Conservation (phyloP, 1,139 yeast genomes). For the Torulaspora globosa region DNA sequence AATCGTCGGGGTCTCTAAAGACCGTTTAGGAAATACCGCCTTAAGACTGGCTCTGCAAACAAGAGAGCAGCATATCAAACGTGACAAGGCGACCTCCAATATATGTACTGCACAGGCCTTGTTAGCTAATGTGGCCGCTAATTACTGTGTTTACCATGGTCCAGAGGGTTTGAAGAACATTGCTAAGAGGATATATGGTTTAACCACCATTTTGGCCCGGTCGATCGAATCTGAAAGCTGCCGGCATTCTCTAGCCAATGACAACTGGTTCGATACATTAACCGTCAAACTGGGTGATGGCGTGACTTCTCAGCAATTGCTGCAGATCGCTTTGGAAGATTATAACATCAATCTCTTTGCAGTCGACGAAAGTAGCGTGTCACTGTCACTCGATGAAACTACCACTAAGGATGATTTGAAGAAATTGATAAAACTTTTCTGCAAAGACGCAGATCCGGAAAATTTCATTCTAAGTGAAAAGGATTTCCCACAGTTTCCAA, state of each 20-base stretch:
- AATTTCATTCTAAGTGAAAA: slow-evolving; percentile 31
- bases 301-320: slow-evolving; percentile 50
- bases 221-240: slow-evolving; percentile 43
- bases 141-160: slow-evolving; percentile 96
- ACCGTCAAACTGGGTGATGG: slow-evolving; percentile 54
- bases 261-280: slow-evolving; percentile 82
- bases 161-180: slow-evolving; percentile 81
- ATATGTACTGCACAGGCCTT: slow-evolving; percentile 98
- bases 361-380: slow-evolving; percentile 58
- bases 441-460: slow-evolving; percentile 35
- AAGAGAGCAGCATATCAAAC: slow-evolving; percentile 94
- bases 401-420: slow-evolving; percentile 60
- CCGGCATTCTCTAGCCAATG: slow-evolving; percentile 56
- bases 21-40: slow-evolving; percentile 84
- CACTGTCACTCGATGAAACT: slow-evolving; percentile 84
- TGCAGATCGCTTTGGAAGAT: slow-evolving; percentile 54
- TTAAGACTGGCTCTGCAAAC: slow-evolving; percentile 92
- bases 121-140: slow-evolving; percentile 90
- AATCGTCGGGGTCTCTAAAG: slow-evolving; percentile 88
- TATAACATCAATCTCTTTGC: slow-evolving; percentile 73
- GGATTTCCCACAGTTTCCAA: slow-evolving; percentile 50
- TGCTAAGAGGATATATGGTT: slow-evolving; percentile 72
- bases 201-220: slow-evolving; percentile 67
- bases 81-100: slow-evolving; percentile 96
- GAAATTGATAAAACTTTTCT: slow-evolving; percentile 56